A percentile compares a stretch with the other conserved stretches of the same genome.
Evolutionary conservation across 1,284 basidiomycete species (phyloP).

Genomic region (Fomes fomentarius): DNA sequence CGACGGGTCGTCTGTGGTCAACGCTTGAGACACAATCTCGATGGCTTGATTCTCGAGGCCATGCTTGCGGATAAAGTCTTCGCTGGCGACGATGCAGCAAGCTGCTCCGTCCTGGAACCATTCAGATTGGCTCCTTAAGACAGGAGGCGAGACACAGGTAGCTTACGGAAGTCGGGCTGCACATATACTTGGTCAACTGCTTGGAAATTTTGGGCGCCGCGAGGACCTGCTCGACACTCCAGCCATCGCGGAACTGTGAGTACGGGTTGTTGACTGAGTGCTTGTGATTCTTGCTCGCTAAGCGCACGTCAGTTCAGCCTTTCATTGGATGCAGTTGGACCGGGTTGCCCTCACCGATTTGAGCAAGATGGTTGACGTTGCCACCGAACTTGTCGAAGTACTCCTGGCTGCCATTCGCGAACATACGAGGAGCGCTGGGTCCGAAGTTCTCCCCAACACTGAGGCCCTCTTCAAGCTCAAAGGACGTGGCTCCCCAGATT

Average conservation of each 20-base stretch:
- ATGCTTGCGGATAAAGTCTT: conserved; percentile 79
- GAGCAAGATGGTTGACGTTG: conserved; percentile 68
- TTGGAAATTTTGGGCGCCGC: conserved; percentile 69
- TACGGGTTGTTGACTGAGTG: conserved; percentile 87
- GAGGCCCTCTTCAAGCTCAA: conserved; percentile 56
- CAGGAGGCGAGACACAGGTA: conserved; percentile 1
- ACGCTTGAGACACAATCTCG: conserved; percentile 69
- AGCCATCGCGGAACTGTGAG: conserved; percentile 81
- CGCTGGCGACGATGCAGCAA: conserved; percentile 78
- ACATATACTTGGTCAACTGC: conserved; percentile 85
- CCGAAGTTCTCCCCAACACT: conserved; percentile 66
- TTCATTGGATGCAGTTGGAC: not conserved
- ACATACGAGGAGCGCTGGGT: conserved; percentile 74
- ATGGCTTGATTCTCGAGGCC: conserved; percentile 85
- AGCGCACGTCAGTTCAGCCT: not conserved
- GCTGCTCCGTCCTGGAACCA: conserved; percentile 68
- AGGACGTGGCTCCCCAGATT: conserved; percentile 47
- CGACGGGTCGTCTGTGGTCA: conserved; percentile 65
- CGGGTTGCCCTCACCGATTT: conserved; percentile 62
- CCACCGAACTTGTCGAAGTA: conserved; percentile 81
- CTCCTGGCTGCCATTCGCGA: conserved; percentile 79
- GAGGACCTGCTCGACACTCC: conserved; percentile 73
- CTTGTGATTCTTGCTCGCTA: conserved; percentile 85
- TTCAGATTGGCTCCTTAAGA: not conserved
- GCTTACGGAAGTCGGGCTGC: conserved; percentile 78